Base-by-base conservation (phyloP, 73 alveolate species). In the Paramecium pentaurelia region DNA sequence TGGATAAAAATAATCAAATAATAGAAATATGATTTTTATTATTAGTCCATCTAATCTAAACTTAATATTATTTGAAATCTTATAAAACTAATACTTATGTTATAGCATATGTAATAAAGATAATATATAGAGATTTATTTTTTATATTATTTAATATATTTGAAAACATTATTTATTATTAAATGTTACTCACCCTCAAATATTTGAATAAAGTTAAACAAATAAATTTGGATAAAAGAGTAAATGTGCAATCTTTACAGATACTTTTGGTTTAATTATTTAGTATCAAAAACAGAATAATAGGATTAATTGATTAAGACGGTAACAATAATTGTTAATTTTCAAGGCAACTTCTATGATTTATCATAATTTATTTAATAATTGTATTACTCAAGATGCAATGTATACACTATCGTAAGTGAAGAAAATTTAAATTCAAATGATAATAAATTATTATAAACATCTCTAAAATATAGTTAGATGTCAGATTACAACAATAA, bases 291-390 rank as follows among this genome's bases (percentile, higher is more conserved):
- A 36, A 8, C 18, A 34, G 68, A 75, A 75, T 75, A 36, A 14
- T 75, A 30, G 88, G 88, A 75, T 75, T 75, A 10, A 22, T 75
- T 16, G 88, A 75, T 75, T 42, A 8, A 75, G 88, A 75, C 11
- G 88, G 88, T 75, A 75, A 14, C 40, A 75, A 10, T 38, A 54
- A 54, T 54, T 18, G 8, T 75, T 38, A 38, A 12, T 30, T 30
- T 10, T 28, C 42, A 64, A 54, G 70, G 70, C 16, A 54, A 54
- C 32, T 54, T 16, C 22, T 54, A 16, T 18, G 70, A 54, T n/a
- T 54, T 54, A 54, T 54, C 70, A 54, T 54, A 54, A 54, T 54
- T 54, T 54, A 54, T 54, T 4, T 54, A 54, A 54, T 54, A 54
- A 22, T 54, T 54, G 32, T 54, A 8, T 54, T 54, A 54, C 9